Conservation (phyloP, 345 rosid species). For the Iberis pinnata region DNA sequence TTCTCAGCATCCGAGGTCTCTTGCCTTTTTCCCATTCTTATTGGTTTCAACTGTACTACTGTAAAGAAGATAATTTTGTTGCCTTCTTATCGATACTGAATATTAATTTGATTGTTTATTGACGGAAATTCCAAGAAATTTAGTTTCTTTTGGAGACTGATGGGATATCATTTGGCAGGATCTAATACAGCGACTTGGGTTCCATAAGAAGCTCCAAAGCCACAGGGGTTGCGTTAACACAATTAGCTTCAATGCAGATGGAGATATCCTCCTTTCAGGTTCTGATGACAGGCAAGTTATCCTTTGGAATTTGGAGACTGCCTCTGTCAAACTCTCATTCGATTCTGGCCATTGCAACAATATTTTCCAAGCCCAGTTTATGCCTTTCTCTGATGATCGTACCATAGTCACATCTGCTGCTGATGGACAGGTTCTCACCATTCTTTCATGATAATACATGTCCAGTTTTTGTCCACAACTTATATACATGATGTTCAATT, state of each 20-base stretch:
- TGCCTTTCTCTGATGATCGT: slow-evolving; percentile 74
- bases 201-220: slow-evolving; percentile 50
- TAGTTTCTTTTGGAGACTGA: too few relatives aligned
- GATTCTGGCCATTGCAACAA: slow-evolving; percentile 62
- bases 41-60: background rate
- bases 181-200: slow-evolving; percentile 58
- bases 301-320: slow-evolving; percentile 84
- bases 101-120: too few relatives aligned
- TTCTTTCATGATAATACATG: too few relatives aligned
- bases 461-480: too few relatives aligned
- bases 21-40: background rate
- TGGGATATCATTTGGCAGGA: slow-evolving; percentile 36
- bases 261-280: slow-evolving; percentile 65
- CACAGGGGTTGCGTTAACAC: slow-evolving; percentile 87
- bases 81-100: background rate
- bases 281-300: slow-evolving; percentile 69
- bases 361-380: slow-evolving; percentile 77
- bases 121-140: too few relatives aligned
- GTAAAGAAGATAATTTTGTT: background rate
- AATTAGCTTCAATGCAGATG: slow-evolving; percentile 52
- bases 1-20: slow-evolving; percentile 81
- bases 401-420: slow-evolving; percentile 88
- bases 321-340: slow-evolving; percentile 52
- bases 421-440: too few relatives aligned
- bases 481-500: too few relatives aligned